Base-by-base conservation (phyloP, 1,139 yeast genomes). In the Suhomyces kunorum region DNA sequence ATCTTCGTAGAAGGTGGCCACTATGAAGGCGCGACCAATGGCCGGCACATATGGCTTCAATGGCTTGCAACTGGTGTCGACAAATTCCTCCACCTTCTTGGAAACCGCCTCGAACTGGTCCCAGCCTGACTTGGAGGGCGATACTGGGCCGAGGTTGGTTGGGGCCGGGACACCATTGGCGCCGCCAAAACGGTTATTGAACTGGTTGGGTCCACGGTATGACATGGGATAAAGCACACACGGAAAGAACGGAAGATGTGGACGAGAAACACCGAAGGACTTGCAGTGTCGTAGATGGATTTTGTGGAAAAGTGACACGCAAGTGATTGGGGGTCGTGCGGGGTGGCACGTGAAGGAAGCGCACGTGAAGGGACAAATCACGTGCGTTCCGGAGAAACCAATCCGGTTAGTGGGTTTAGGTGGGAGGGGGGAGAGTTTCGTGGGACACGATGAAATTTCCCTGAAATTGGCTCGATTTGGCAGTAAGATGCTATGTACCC, bases 1-100 rank as follows among this genome's bases (percentile, higher is more conserved):
- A 59, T 92, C 98, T 64, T 92, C 98, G 54, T 82, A 80, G 60
- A 90, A 92, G 1, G 98, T 92, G 38, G 96, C 96, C 45, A 92
- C 96, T 50, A 92, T 89, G 54, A 90, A 78, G 46, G 87, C 82
- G 44, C 98, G 76, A 20, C 97, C 98, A 50, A 92, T 77, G 17
- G 84, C 81, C 11, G 98, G 98, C 24, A 83, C 82, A 51, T 80
- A 83, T 0, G 92, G 92, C 59, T 76, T 83, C 39, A 83, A 58
- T 11, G 82, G 77, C 30, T 69, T 67, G 18, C 70, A 62, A 49
- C 71, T 64, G 24, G 60, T 64, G 53, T 78, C 83, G 36, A 78
- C 64, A 15, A 63, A 50, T 36, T 67, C 74, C 52, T 79, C 84
- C 7, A 72, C 59, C 43, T 61, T 58, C 44, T 71, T 71, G 28